Conservation (phyloP, 2,329 filamentous ascomycete genomes). For the Aspergillus japonicus region DNA sequence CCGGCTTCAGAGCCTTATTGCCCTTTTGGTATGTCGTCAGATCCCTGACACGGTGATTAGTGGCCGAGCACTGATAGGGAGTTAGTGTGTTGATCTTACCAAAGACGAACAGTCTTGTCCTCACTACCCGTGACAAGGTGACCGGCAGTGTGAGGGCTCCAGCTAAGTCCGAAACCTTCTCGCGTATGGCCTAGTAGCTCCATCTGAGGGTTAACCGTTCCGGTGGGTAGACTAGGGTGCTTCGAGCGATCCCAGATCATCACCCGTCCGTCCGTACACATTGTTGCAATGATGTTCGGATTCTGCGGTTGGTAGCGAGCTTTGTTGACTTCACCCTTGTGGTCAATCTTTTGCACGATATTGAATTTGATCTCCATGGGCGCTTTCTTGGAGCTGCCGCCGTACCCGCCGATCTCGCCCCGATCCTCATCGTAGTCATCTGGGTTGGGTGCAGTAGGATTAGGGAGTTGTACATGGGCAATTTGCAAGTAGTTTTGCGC, state of each 20-base stretch:
- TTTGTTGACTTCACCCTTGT: slow-evolving; percentile 97
- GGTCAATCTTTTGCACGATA: slow-evolving; percentile 92
- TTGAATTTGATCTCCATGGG: slow-evolving; percentile 76
- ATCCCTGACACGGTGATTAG: slow-evolving; percentile 57
- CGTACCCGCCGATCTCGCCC: slow-evolving; percentile 92
- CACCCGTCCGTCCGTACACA: slow-evolving; percentile 82
- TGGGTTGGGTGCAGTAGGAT: slow-evolving; percentile 67
- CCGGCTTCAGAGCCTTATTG: slow-evolving; percentile 68
- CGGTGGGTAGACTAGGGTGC: slow-evolving; percentile 74
- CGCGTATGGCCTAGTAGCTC: slow-evolving; percentile 79
- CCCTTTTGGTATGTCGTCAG: slow-evolving; percentile 71
- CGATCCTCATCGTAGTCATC: slow-evolving; percentile 87
- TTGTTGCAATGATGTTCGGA: slow-evolving; percentile 90
- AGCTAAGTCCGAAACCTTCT: slow-evolving; percentile 90
- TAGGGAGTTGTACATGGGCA: slow-evolving; percentile 89
- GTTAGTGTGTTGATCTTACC: slow-evolving; percentile 56
- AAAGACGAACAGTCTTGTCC: slow-evolving; percentile 86
- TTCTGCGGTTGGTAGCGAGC: slow-evolving; percentile 97
- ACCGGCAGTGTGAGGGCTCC: slow-evolving; percentile 82
- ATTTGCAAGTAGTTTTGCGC: slow-evolving; percentile 92
- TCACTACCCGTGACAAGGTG: slow-evolving; percentile 87
- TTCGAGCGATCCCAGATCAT: slow-evolving; percentile 96
- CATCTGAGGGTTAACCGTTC: slow-evolving; percentile 75
- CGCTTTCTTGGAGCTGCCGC: slow-evolving; percentile 66
- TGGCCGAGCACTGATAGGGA: neutral